Conservation (phyloP, 2,329 filamentous ascomycete genomes). For the Aureobasidium namibiae region DNA sequence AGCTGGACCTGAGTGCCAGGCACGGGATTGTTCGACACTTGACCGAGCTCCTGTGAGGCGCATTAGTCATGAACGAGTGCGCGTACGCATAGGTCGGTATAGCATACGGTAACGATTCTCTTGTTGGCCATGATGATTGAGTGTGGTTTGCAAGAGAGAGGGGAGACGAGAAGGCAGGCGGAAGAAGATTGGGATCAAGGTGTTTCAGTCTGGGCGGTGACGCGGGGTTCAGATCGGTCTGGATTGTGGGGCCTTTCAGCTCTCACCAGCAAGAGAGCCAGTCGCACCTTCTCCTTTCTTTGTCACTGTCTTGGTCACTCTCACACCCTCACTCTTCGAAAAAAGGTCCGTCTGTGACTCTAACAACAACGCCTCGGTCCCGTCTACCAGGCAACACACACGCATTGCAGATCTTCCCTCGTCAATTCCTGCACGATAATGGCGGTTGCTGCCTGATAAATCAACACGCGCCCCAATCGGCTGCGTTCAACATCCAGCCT, state of each 20-base stretch:
- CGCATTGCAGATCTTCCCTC: slow-evolving; percentile 1
- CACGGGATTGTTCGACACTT: slow-evolving; percentile 48
- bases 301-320: not conserved
- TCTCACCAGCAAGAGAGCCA: not conserved
- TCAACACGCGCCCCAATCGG: slow-evolving; percentile 2
- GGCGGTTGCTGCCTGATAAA: slow-evolving; percentile 5
- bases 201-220: not conserved
- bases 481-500: not conserved
- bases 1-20: slow-evolving; percentile 49
- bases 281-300: not conserved
- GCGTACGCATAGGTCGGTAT: not conserved
- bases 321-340: not conserved
- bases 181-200: not conserved
- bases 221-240: not conserved
- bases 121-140: slow-evolving; percentile 28
- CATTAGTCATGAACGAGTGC: not conserved
- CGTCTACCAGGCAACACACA: slow-evolving; percentile 2
- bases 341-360: not conserved
- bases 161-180: not conserved
- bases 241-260: not conserved
- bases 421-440: not conserved
- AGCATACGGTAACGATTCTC: slow-evolving; percentile 37
- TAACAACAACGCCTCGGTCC: not conserved
- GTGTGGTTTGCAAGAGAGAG: not conserved
- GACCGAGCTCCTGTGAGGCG: slow-evolving; percentile 49